Evolutionary conservation across 2,329 filamentous ascomycete species (phyloP).

Genomic region (Aspergillus transmontanensis): DNA sequence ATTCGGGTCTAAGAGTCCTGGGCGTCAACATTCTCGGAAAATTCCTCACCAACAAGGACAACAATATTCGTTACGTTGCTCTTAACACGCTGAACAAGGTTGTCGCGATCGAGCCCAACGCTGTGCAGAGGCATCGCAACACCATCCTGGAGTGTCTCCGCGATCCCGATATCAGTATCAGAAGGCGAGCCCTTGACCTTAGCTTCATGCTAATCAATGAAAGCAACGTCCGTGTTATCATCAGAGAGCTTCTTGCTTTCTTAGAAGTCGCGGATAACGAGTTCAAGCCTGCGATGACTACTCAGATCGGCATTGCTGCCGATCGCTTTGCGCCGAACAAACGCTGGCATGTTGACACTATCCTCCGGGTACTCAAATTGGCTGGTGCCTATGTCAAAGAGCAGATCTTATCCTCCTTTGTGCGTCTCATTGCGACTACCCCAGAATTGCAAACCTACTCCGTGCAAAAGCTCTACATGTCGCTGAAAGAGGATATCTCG

Average conservation of each 20-base stretch:
- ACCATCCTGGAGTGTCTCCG: slow-evolving; percentile 95
- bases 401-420: slow-evolving; percentile 94
- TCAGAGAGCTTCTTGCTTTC: slow-evolving; percentile 91
- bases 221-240: slow-evolving; percentile 88
- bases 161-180: slow-evolving; percentile 97
- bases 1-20: slow-evolving; percentile 88
- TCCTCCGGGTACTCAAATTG: slow-evolving; percentile 88
- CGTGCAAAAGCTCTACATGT: slow-evolving; percentile 89
- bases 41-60: slow-evolving; percentile 96
- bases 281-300: slow-evolving; percentile 98
- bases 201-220: slow-evolving; percentile 99
- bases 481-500: slow-evolving; percentile 93
- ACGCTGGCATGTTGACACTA: slow-evolving; percentile 97
- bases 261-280: slow-evolving; percentile 96
- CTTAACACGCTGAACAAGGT: slow-evolving; percentile 98
- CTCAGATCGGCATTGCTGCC: slow-evolving; percentile 94
- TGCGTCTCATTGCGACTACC: slow-evolving; percentile 91
- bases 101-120: slow-evolving; percentile 95
- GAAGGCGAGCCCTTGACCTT: slow-evolving; percentile 89
- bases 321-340: slow-evolving; percentile 97
- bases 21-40: slow-evolving; percentile 98
- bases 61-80: slow-evolving; percentile 98
- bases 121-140: slow-evolving; percentile 94
- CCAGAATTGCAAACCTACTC: slow-evolving; percentile 95
- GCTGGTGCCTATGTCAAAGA: slow-evolving; percentile 98